These are phyloP conservation scores for Flaveria bidentis DNA, from an alignment of 129 eudicot genomes.

Conservation along the genomic window DNA sequence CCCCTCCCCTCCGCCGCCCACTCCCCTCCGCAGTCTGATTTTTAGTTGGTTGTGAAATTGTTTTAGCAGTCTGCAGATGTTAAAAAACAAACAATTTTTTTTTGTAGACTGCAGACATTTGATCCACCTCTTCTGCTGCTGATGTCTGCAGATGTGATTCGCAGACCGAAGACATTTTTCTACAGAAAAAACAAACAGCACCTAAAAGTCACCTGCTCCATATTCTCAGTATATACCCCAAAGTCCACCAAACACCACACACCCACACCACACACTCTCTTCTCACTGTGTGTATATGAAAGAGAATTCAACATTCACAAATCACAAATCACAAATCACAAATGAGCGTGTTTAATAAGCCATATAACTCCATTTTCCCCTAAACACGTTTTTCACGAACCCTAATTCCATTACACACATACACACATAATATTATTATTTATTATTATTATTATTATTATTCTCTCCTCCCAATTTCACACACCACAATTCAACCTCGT, in stretches of 20 bases:
- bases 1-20: too few relatives aligned
- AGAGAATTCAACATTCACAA: background rate
- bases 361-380: constrained; percentile 24
- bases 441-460: too few relatives aligned
- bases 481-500: constrained; percentile 17
- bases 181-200: too few relatives aligned
- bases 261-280: background rate
- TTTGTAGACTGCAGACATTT: too few relatives aligned
- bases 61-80: too few relatives aligned
- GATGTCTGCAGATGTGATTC: too few relatives aligned
- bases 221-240: constrained; percentile 9
- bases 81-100: too few relatives aligned
- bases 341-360: constrained; percentile 42
- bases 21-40: too few relatives aligned
- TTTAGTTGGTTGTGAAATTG: too few relatives aligned
- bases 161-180: too few relatives aligned
- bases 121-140: too few relatives aligned
- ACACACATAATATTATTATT: too few relatives aligned
- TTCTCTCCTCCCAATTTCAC: constrained; percentile 9
- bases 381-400: constrained; percentile 26
- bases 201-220: constrained; percentile 20
- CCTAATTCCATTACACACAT: constrained; percentile 21
- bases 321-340: background rate
- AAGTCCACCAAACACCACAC: constrained; percentile 13
- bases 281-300: constrained; percentile 15